Base-by-base conservation (phyloP, 192 early-diverging fungal species). In the Coemansia javaensis region DNA sequence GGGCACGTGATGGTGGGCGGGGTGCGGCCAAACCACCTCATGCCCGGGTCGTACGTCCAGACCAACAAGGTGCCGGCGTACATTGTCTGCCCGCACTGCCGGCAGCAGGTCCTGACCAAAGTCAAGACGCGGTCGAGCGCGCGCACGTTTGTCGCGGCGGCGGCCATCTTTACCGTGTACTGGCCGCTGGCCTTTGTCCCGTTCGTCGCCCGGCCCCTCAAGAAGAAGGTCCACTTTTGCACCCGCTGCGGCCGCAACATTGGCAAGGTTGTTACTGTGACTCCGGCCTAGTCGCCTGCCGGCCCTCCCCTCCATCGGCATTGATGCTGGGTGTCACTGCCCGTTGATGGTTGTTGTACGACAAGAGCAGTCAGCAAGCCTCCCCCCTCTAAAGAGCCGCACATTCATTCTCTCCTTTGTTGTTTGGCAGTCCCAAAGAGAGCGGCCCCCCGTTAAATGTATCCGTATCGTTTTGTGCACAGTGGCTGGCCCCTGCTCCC, bases 151-250 rank as follows among this genome's bases (percentile, higher is more conserved):
- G 65, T 68, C 5, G 65, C 58, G 2, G 65, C 65, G 1, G 65
- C 47, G 11, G 65, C 65, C 11, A 61, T 68, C n/a, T 50, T 49
- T 32, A 42, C 54, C 6, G 65, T 56, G 20, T 68, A 60, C 31
- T 68, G 65, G 65, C 65, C 65, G 36, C 37, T 68, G 47, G 65
- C 65, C 5, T 56, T 55, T 14, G 43, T 68, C 22, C 65, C 65
- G 23, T 68, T 68, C 27, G 28, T 68, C 18, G 59, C 58, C 5
- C 55, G 52, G 48, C 37, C 57, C 32, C 27, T 68, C 39, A 68
- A 68, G 44, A 59, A 59, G 31, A 50, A 56, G 40, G 49, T 68
- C 27, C 65, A 68, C 30, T 40, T 61, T 5, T 68, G 65, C 31
- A 52, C 65, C 1, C 48, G 59, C 32, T 68, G 65, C 28, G 40